phyloP scores from a whole-genome alignment of 768 basidiomycete genomes.

The Dictyophora rubrovolvata region DNA sequence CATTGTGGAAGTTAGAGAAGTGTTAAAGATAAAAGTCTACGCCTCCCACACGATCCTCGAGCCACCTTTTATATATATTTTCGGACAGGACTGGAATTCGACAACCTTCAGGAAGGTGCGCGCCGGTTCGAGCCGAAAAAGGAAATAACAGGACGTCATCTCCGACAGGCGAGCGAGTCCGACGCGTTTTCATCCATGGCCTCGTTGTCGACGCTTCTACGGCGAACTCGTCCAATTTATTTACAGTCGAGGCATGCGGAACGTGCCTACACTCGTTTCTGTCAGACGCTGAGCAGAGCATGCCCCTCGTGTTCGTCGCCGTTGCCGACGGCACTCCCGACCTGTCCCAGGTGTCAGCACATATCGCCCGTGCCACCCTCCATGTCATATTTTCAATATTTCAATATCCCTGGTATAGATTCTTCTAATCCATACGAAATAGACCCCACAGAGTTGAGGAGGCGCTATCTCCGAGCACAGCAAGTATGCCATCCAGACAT shows the following conservation, averaged over 20 bases:
- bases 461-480: slow-evolving; percentile 62
- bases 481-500: slow-evolving; percentile 78
- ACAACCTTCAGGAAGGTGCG: background rate
- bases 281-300: background rate
- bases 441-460: slow-evolving; percentile 48
- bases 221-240: background rate
- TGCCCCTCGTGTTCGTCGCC: slow-evolving; percentile 58
- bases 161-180: background rate
- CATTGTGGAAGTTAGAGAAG: slow-evolving; percentile 24
- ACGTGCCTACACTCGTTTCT: background rate
- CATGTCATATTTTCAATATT: slow-evolving; percentile 55
- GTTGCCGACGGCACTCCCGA: slow-evolving; percentile 58
- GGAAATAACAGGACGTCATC: background rate
- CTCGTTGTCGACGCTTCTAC: background rate
- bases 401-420: slow-evolving; percentile 43
- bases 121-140: background rate
- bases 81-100: background rate
- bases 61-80: background rate
- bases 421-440: slow-evolving; percentile 62
- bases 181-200: background rate
- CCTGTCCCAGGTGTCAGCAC: slow-evolving; percentile 62
- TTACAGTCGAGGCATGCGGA: background rate
- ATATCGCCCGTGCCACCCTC: slow-evolving; percentile 49
- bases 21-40: background rate
- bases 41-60: background rate